Evolutionary conservation across 2,329 filamentous ascomycete species (phyloP).

Genomic region (Alternaria dauci): DNA sequence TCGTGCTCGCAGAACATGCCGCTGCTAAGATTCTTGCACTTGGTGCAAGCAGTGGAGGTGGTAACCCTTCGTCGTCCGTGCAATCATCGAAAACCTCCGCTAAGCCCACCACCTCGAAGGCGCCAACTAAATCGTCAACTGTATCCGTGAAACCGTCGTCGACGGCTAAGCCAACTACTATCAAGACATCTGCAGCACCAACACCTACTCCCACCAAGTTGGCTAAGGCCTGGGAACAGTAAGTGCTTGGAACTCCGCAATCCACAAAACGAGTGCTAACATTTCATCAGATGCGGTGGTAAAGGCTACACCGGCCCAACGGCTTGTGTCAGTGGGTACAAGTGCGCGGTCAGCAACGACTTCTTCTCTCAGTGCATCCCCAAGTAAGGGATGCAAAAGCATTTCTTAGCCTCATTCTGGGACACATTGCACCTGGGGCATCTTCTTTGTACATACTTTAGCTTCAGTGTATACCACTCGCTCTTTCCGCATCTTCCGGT

Average conservation of each 20-base stretch:
- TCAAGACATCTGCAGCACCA: background rate
- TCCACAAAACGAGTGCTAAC: background rate
- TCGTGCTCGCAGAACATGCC: conserved; percentile 48
- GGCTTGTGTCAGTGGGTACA: conserved; percentile 27
- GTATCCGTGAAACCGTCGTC: conserved; percentile 1
- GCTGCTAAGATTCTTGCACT: conserved; percentile 50
- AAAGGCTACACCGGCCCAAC: conserved; percentile 28
- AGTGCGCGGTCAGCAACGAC: conserved; percentile 14
- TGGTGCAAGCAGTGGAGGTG: conserved; percentile 13
- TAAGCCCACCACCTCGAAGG: conserved; percentile 12
- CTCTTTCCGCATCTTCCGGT: background rate
- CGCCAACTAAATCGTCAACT: conserved; percentile 2
- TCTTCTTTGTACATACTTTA: conserved; percentile 27
- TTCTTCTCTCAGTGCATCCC: conserved; percentile 21
- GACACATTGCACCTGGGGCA: background rate
- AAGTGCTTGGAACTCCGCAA: background rate
- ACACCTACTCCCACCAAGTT: background rate
- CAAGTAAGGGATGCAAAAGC: background rate
- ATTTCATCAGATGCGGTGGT: conserved; percentile 30
- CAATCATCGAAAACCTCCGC: conserved; percentile 8
- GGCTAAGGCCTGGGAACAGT: conserved; percentile 13
- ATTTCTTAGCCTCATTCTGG: background rate
- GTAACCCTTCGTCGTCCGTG: conserved; percentile 9
- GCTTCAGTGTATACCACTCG: conserved; percentile 13
- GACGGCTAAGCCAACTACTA: background rate